Conservation (phyloP, 192 early-diverging fungal genomes). For the Coemansia sp. region DNA sequence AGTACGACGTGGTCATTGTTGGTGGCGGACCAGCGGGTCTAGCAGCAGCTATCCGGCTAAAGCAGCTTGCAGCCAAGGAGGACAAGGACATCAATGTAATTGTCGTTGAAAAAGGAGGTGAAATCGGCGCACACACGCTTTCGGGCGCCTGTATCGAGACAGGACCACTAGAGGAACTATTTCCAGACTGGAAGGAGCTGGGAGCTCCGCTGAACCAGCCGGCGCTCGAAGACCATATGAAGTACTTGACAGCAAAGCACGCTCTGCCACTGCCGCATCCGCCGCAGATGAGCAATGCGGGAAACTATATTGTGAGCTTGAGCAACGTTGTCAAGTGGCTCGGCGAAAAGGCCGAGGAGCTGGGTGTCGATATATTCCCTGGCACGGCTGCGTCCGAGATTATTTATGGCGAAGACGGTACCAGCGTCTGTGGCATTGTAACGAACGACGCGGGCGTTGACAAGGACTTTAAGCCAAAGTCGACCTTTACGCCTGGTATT, state of each 20-base stretch:
- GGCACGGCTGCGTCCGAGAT: constrained; percentile 92
- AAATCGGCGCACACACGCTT: constrained; percentile 93
- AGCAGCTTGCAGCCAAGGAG: constrained; percentile 85
- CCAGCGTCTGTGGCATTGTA: constrained; percentile 85
- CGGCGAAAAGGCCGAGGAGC: constrained; percentile 94
- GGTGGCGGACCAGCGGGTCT: constrained; percentile 95
- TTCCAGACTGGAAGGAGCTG: constrained; percentile 97
- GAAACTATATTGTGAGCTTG: constrained; percentile 96
- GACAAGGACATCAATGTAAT: constrained; percentile 86
- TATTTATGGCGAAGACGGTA: constrained; percentile 87
- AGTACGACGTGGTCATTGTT: constrained; percentile 95
- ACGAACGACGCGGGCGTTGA: constrained; percentile 95
- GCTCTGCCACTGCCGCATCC: constrained; percentile 89
- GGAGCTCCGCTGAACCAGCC: constrained; percentile 92
- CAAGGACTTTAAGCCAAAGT: constrained; percentile 85
- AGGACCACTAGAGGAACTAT: constrained; percentile 88
- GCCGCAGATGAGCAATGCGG: constrained; percentile 94
- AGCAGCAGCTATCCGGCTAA: constrained; percentile 91
- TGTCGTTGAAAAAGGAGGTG: constrained; percentile 91
- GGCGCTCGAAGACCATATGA: constrained; percentile 82
- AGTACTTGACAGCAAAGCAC: constrained; percentile 73
- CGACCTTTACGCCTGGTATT: constrained; percentile 93
- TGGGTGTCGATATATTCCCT: constrained; percentile 93
- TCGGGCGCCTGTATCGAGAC: constrained; percentile 96
- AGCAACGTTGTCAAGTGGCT: constrained; percentile 95